Conservation (phyloP, 441 rosid species). For the Croton setiger region DNA sequence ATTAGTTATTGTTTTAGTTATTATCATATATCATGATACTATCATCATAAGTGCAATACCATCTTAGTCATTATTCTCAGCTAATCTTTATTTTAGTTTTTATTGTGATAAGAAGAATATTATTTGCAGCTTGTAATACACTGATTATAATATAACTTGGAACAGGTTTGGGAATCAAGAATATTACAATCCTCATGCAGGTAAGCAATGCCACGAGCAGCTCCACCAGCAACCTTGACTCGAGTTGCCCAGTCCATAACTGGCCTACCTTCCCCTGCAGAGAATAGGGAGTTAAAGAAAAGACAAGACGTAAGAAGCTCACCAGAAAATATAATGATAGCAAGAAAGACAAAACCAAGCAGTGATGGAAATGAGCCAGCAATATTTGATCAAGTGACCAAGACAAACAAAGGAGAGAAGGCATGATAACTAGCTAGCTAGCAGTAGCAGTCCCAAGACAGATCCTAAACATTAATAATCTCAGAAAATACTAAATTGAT, state of each 20-base stretch:
- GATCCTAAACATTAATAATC: not conserved
- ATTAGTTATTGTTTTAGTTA: not conserved
- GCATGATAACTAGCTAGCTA: not conserved
- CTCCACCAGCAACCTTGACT: conserved; percentile 86
- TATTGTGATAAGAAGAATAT: not conserved
- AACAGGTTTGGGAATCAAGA: conserved; percentile 14
- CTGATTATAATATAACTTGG: not conserved
- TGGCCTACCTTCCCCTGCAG: conserved; percentile 52
- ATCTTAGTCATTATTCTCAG: no score
- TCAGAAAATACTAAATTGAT: not conserved
- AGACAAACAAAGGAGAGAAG: not conserved
- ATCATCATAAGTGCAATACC: no score
- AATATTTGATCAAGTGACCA: not conserved
- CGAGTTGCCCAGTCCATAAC: conserved; percentile 81
- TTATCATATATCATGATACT: no score
- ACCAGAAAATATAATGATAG: not conserved
- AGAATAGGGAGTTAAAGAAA: conserved; percentile 19
- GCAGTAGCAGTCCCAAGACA: not conserved
- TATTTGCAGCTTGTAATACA: not conserved
- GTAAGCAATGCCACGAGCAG: conserved; percentile 95
- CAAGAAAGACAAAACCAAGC: not conserved
- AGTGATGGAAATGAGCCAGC: not conserved
- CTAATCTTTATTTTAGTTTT: not conserved
- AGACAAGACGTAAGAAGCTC: not conserved
- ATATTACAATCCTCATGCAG: conserved; percentile 93